Conservation (phyloP, 441 rosid species). For the Syzygium malaccense region DNA sequence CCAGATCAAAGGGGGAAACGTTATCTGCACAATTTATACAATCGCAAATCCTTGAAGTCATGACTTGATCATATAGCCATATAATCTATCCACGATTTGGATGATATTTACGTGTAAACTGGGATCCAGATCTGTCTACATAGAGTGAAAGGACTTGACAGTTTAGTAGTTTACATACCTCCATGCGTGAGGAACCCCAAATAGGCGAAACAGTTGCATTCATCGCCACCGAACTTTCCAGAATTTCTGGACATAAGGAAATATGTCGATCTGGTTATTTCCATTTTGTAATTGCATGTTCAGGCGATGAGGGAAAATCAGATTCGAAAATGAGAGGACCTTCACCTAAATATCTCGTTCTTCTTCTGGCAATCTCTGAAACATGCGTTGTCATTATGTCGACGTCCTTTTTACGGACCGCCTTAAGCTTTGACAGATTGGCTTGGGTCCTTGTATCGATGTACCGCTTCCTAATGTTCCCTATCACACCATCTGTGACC, state of each 20-base stretch:
- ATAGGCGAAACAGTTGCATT: conserved; percentile 14
- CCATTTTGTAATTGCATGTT: not conserved
- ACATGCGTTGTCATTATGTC: conserved; percentile 27
- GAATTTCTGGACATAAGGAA: conserved; percentile 13
- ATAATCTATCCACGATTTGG: not conserved
- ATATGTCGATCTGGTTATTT: not conserved
- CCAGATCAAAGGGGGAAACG: not conserved
- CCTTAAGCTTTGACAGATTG: conserved; percentile 41
- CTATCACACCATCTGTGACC: conserved; percentile 25
- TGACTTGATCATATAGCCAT: not conserved
- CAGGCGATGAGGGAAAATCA: not conserved
- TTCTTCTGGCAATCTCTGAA: conserved; percentile 30
- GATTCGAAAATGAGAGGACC: not conserved
- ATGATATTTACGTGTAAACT: too few species aligned
- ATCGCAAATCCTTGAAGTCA: not conserved
- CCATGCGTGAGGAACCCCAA: conserved; percentile 36
- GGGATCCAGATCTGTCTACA: not conserved
- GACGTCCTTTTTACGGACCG: conserved; percentile 23
- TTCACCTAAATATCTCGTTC: conserved; percentile 21
- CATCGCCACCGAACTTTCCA: conserved; percentile 7
- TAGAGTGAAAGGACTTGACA: not conserved
- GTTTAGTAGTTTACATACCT: conserved; percentile 16
- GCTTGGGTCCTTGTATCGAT: conserved; percentile 49
- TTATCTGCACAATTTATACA: not conserved
- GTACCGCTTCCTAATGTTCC: conserved; percentile 39